A percentile compares a stretch with the other conserved stretches of the same genome.
Evolutionary conservation across 1,139 yeast species (phyloP).

Genomic region (Candida labiduridarum): DNA sequence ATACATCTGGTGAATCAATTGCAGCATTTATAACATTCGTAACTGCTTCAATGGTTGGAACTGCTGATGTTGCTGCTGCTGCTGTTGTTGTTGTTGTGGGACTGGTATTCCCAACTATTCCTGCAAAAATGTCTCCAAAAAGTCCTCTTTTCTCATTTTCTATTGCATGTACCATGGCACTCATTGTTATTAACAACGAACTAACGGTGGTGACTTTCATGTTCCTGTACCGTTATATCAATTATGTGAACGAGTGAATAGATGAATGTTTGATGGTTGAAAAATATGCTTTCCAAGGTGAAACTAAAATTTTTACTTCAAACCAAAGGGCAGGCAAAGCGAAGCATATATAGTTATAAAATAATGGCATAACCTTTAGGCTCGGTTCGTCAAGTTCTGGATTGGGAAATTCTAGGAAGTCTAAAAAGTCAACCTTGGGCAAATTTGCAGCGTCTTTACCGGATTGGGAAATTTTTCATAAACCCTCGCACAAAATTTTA

Average conservation of each 20-base stretch:
- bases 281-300: neutral
- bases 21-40: constrained; percentile 12
- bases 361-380: neutral
- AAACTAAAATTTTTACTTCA: neutral
- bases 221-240: neutral
- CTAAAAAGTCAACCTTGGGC: neutral
- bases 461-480: neutral
- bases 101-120: constrained; percentile 8
- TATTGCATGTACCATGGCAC: constrained; percentile 14
- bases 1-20: constrained; percentile 7
- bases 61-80: constrained; percentile 13
- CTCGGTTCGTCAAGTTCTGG: neutral
- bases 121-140: constrained; percentile 19
- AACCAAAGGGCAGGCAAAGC: constrained; percentile 1
- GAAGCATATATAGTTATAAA: constrained; percentile 9
- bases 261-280: neutral
- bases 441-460: constrained; percentile 1
- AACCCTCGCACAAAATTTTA: neutral
- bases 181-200: constrained; percentile 13
- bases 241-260: constrained; percentile 8
- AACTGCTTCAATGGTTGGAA: constrained; percentile 4
- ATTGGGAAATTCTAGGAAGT: neutral
- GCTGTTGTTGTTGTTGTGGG: constrained; percentile 13
- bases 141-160: constrained; percentile 17
- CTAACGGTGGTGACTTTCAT: constrained; percentile 14